Percentiles rank a stretch among this genome's conserved stretches.
These are phyloP conservation scores for Gomphus bonarii DNA, from an alignment of 1,284 basidiomycete genomes.

Conservation along the genomic window DNA sequence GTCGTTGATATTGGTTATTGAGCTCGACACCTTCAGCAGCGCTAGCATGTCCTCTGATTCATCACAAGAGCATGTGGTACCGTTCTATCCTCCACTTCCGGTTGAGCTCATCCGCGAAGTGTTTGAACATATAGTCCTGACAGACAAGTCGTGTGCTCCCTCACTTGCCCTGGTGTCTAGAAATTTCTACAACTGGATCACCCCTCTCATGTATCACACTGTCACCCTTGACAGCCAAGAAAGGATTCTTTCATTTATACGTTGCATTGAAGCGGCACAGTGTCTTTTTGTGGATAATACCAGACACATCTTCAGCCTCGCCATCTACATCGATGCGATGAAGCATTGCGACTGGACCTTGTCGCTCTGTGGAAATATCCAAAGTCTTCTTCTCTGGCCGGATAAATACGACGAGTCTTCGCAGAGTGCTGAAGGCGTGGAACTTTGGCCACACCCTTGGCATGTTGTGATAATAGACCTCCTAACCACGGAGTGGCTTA, in stretches of 20 bases:
- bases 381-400: background rate
- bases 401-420: background rate
- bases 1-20: too few species aligned
- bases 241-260: background rate
- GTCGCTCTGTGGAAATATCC: background rate
- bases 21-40: background rate
- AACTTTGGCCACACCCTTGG: background rate
- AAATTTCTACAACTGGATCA: background rate
- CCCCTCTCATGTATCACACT: background rate
- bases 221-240: background rate
- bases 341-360: background rate
- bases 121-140: background rate
- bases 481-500: background rate
- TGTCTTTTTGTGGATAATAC: background rate
- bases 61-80: background rate
- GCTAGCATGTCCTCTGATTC: background rate
- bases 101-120: background rate
- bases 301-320: background rate
- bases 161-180: background rate
- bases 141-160: background rate
- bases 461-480: background rate
- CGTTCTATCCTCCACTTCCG: background rate
- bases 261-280: background rate
- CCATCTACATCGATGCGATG: background rate
- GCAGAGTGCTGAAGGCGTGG: background rate